These are phyloP conservation scores for Russula sp. DNA, from an alignment of 768 basidiomycete species.

Conservation along the genomic window DNA sequence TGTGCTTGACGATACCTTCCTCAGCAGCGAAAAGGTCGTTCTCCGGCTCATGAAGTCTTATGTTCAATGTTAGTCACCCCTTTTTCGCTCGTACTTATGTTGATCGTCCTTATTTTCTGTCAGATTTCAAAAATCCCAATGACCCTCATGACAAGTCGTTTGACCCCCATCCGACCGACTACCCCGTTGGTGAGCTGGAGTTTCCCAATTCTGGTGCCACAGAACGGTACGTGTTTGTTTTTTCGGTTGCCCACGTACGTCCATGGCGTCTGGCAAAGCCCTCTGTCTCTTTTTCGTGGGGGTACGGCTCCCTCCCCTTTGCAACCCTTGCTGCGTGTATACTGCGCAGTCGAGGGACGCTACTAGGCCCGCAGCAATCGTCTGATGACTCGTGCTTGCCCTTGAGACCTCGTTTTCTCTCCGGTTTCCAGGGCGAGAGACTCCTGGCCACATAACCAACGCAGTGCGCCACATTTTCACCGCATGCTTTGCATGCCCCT, in stretches of 20 bases:
- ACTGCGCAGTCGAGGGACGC: not conserved
- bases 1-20: constrained; percentile 43
- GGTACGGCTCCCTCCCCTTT: not conserved
- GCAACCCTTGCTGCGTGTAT: not conserved
- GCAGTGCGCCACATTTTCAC: constrained; percentile 5
- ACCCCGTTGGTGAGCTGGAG: constrained; percentile 67
- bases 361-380: constrained; percentile 1
- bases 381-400: not conserved
- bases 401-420: constrained; percentile 5
- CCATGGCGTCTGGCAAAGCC: constrained; percentile 17
- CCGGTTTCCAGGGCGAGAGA: not conserved
- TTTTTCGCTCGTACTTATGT: not conserved
- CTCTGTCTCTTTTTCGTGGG: not conserved
- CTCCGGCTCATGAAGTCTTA: constrained; percentile 58
- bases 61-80: constrained; percentile 51
- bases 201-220: constrained; percentile 67
- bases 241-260: not conserved
- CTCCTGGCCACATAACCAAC: not conserved
- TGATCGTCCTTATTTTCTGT: not conserved
- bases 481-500: not conserved
- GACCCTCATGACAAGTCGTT: constrained; percentile 60
- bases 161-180: constrained; percentile 49
- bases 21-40: constrained; percentile 64
- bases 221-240: constrained; percentile 49
- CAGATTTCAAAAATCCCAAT: constrained; percentile 66